Evolutionary conservation across 495 filamentous ascomycete species (phyloP).

Genomic region (Halenospora varia): DNA sequence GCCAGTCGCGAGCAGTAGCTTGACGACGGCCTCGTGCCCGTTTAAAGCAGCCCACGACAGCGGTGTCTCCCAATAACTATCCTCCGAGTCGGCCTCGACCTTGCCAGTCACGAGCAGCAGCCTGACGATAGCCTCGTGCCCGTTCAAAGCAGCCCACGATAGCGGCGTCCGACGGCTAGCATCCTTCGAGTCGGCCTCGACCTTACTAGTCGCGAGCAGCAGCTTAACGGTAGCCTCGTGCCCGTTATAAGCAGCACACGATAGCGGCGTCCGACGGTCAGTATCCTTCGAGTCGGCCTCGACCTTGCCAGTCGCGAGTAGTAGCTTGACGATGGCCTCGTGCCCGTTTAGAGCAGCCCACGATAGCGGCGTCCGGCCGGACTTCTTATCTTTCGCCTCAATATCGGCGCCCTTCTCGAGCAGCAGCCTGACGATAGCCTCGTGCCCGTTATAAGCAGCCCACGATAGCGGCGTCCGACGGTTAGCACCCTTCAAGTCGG

Average conservation of each 20-base stretch:
- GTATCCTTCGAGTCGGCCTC: no score
- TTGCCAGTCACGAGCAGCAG: constrained; percentile 23
- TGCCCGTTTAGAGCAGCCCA: constrained; percentile 30
- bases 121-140: constrained; percentile 26
- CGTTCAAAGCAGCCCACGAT: constrained; percentile 22
- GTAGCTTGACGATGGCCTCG: no score
- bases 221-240: constrained; percentile 26
- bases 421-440: constrained; percentile 25
- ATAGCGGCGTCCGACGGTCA: no score
- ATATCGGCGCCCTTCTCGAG: constrained; percentile 24
- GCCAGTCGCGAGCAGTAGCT: neutral
- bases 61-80: neutral
- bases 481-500: no score
- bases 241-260: no score
- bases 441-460: constrained; percentile 31
- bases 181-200: constrained; percentile 15
- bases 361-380: constrained; percentile 5
- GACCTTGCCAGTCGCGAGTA: no score
- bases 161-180: constrained; percentile 13
- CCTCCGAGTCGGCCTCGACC: neutral
- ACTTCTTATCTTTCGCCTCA: constrained; percentile 17
- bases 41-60: neutral
- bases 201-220: constrained; percentile 27
- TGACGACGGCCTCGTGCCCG: neutral
- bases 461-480: no score